Evolutionary conservation across 495 filamentous ascomycete genomes (phyloP).

Genomic region (Rhypophila decipiens): DNA sequence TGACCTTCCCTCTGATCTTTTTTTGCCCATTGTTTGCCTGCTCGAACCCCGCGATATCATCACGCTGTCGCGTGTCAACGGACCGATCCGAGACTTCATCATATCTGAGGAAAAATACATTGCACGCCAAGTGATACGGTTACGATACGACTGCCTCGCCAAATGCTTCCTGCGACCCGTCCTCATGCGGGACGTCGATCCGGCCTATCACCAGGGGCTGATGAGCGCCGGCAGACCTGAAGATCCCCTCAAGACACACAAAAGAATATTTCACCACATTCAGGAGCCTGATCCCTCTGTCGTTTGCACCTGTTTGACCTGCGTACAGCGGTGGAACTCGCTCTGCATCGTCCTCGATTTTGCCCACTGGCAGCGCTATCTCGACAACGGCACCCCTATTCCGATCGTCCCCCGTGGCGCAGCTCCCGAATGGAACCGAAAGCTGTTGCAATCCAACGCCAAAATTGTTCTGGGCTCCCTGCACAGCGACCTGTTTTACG

Average conservation of each 20-base stretch:
- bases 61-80: slow-evolving; percentile 29
- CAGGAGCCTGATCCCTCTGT: slow-evolving; percentile 27
- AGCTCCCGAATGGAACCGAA: slow-evolving; percentile 38
- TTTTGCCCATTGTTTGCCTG: slow-evolving; percentile 35
- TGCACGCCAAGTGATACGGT: slow-evolving; percentile 26
- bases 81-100: slow-evolving; percentile 33
- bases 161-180: slow-evolving; percentile 45
- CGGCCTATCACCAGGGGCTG: slow-evolving; percentile 24
- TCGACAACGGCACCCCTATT: slow-evolving; percentile 45
- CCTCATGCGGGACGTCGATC: slow-evolving; percentile 32
- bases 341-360: slow-evolving; percentile 48
- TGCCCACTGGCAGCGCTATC: slow-evolving; percentile 45
- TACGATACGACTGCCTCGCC: slow-evolving; percentile 40
- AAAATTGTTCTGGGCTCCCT: slow-evolving; percentile 36
- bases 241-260: slow-evolving; percentile 29
- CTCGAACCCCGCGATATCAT: slow-evolving; percentile 45
- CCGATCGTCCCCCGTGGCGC: slow-evolving; percentile 41
- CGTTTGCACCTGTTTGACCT: slow-evolving; percentile 48
- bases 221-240: slow-evolving; percentile 29
- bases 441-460: slow-evolving; percentile 32
- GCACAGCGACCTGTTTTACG: slow-evolving; percentile 39
- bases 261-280: slow-evolving; percentile 44
- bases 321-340: slow-evolving; percentile 46
- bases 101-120: slow-evolving; percentile 31
- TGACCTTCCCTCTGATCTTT: slow-evolving; percentile 44